These are phyloP conservation scores for Bipolaris victoriae DNA, from an alignment of 2,329 filamentous ascomycete species.

Conservation along the genomic window DNA sequence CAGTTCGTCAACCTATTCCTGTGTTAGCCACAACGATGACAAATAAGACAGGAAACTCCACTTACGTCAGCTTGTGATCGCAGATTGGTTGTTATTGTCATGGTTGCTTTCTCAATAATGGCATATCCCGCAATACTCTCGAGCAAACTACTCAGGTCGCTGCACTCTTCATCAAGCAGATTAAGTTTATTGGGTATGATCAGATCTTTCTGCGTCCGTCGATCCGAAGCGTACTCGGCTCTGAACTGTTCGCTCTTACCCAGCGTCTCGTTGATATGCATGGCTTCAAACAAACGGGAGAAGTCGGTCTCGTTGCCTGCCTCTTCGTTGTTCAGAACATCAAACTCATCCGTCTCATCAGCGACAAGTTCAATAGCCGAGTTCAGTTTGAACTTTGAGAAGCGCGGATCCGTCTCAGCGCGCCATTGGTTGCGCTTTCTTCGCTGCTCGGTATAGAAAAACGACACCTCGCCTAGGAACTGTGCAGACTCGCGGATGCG, in stretches of 20 bases:
- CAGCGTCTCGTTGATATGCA: constrained; percentile 95
- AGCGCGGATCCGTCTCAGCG: constrained; percentile 73
- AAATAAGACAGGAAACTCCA: neutral
- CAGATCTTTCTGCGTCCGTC: constrained; percentile 89
- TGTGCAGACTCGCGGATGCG: constrained; percentile 95
- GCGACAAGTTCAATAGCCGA: constrained; percentile 94
- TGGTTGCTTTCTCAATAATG: constrained; percentile 93
- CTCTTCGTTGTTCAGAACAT: constrained; percentile 87
- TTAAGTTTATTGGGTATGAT: constrained; percentile 78
- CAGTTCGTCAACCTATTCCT: constrained; percentile 81
- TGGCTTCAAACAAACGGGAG: constrained; percentile 87
- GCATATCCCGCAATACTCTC: constrained; percentile 96
- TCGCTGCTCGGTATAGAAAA: constrained; percentile 92
- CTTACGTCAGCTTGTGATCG: constrained; percentile 79
- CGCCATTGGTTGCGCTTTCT: constrained; percentile 83
- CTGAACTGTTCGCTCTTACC: constrained; percentile 92
- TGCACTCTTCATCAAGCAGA: constrained; percentile 80
- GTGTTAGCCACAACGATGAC: neutral
- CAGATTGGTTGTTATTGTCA: constrained; percentile 83
- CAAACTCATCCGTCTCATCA: constrained; percentile 94
- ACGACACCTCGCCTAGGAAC: constrained; percentile 92
- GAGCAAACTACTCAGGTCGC: constrained; percentile 84
- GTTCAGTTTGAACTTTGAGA: constrained; percentile 87
- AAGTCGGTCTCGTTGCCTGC: constrained; percentile 89
- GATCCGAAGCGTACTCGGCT: constrained; percentile 87